These are phyloP conservation scores for Imleria badia DNA, from an alignment of 768 basidiomycete genomes.

Conservation along the genomic window DNA sequence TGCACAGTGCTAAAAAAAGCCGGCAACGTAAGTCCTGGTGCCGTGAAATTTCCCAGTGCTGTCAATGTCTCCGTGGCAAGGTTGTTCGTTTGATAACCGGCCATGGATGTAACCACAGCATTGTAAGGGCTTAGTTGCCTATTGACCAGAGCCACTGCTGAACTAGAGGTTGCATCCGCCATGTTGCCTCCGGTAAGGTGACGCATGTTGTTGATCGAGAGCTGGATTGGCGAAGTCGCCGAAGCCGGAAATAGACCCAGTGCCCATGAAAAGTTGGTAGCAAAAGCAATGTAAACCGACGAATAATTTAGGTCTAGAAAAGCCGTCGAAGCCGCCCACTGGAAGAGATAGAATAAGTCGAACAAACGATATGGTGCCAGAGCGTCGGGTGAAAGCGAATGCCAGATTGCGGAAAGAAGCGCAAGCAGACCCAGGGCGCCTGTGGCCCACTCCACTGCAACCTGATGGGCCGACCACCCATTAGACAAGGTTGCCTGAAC, in stretches of 20 bases:
- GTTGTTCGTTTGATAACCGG: not conserved
- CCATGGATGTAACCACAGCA: constrained; percentile 9
- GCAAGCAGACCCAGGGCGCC: constrained; percentile 66
- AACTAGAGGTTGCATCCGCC: constrained; percentile 54
- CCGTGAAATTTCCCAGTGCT: constrained; percentile 11
- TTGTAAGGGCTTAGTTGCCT: constrained; percentile 83
- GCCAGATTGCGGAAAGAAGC: constrained; percentile 50
- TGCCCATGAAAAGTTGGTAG: constrained; percentile 88
- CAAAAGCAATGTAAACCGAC: constrained; percentile 73
- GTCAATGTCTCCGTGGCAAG: constrained; percentile 8
- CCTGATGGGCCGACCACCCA: constrained; percentile 78
- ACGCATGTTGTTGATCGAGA: constrained; percentile 80
- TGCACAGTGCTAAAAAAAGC: constrained; percentile 23
- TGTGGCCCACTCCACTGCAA: constrained; percentile 75
- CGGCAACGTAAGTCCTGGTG: not conserved
- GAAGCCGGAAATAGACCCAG: constrained; percentile 68
- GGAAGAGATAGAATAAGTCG: constrained; percentile 80
- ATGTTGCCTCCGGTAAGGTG: constrained; percentile 77
- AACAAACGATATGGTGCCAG: constrained; percentile 75
- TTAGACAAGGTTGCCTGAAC: constrained; percentile 91
- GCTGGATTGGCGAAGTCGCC: constrained; percentile 59
- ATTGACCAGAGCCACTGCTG: constrained; percentile 75
- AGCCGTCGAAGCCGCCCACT: constrained; percentile 76
- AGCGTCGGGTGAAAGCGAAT: constrained; percentile 54
- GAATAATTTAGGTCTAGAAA: constrained; percentile 89